Evolutionary conservation across 805 yeast species (phyloP).

Genomic region (Cyberlindnera petersonii): DNA sequence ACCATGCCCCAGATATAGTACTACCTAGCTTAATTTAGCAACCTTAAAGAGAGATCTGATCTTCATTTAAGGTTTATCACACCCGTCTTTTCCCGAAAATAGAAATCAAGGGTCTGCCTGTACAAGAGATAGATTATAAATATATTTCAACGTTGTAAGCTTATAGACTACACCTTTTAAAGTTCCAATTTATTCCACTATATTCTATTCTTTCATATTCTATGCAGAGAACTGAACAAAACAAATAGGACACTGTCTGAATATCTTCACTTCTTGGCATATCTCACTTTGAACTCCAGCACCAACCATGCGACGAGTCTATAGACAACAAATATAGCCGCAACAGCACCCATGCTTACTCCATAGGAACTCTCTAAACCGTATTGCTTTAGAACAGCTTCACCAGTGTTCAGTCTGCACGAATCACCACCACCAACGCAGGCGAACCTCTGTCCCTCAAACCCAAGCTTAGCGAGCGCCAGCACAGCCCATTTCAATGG

Average conservation of each 20-base stretch:
- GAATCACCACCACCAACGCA: slow-evolving; percentile 46
- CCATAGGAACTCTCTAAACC: slow-evolving; percentile 30
- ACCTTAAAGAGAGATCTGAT: no score
- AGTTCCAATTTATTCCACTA: no score
- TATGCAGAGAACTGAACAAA: neutral
- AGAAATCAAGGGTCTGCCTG: no score
- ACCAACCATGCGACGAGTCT: slow-evolving; percentile 15
- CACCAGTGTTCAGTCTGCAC: slow-evolving; percentile 52
- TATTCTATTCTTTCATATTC: no score
- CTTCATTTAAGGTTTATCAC: no score
- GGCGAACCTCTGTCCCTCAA: slow-evolving; percentile 44
- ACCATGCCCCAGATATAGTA: no score
- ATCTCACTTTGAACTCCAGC: slow-evolving; percentile 12
- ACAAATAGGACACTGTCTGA: no score
- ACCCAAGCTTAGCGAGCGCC: slow-evolving; percentile 55
- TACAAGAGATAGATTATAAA: no score
- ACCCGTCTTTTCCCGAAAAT: no score
- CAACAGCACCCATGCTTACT: slow-evolving; percentile 14
- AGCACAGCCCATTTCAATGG: slow-evolving; percentile 74
- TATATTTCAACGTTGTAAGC: no score
- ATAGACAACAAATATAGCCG: slow-evolving; percentile 17
- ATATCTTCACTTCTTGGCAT: neutral
- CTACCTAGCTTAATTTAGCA: no score
- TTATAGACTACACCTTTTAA: no score
- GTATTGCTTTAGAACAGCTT: slow-evolving; percentile 51